Evolutionary conservation across 345 rosid genomes (phyloP), one percentile per base, ranked within the genome.

Genomic region (Hibiscus tridactylites): DNA sequence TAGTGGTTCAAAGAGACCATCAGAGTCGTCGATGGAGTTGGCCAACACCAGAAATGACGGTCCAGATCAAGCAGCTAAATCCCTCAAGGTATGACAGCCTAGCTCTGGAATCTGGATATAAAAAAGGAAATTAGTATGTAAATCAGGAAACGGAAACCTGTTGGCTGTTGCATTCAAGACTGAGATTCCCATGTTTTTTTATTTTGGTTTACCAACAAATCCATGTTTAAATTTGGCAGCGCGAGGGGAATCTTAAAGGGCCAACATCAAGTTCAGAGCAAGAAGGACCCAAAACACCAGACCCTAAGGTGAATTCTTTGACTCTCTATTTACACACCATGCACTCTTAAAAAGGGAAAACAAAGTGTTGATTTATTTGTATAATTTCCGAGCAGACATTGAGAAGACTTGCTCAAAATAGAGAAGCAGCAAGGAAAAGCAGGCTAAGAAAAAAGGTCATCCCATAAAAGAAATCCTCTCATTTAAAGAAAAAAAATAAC

Each of bases 381-480:
- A 49, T 61, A 60, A 77, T 77, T 44, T 69, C 11, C 73, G 3
- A 63, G 24, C 80, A 95, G 99, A 89, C 92, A 73, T 49, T 90
- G 76, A 90, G 99, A 79, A 90, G 99, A 78, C 94, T 95, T 52
- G 99, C 99, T 79, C 99, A 95, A 82, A 95, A 95, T 86, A 89
- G 99, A 83, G 99, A 95, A 77, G 99, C 99, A 76, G 99, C 99
- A 52, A 87, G 99, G 81, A 95, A 95, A 83, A 92, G 99, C 83
- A 86, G 99, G 74, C 75, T 95, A 49, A 82, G 99, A 35, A 95
- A 95, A 85, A 95, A 95, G 85, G 99, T 88, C n/a, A 57, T 24
- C 6, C 66, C 62, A 53, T 17, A 5, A 6, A 53, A 53, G 2
- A 52, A n/a, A 3, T 42, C 9, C 15, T 64, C 28, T 21, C 35